Base-by-base conservation (phyloP, 2,329 filamentous ascomycete genomes). In the Pestalotiopsis sp. region DNA sequence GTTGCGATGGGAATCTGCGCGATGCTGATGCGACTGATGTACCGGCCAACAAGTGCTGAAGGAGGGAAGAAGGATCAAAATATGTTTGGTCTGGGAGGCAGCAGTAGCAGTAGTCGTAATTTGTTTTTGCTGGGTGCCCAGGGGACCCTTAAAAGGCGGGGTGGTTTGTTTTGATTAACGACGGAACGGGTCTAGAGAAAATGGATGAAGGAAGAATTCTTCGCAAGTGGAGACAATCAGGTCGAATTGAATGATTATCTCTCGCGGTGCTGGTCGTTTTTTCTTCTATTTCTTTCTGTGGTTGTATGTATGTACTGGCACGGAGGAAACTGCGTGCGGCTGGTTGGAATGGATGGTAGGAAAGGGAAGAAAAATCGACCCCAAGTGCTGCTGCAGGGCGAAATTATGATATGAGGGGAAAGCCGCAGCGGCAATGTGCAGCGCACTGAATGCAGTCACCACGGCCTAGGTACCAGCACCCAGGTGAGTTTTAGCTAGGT, bases 1-100 rank as follows among this genome's bases (percentile, higher is more conserved):
- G 77, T 91, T 82, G 81, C 81, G 80, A 80, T 68, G 62, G 45
- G 31, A 49, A 17, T 52, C 20, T 52, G 45, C 36, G 67, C 57
- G 62, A 45, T 62, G 63, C 63, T 57, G 49, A 49, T 66, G 25
- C 49, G 36, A 49, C 61, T 14, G 27, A 31, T 13, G 58, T 67
- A 66, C 70, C 68, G 61, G 68, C 69, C 66, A 62, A 17, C 45
- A 20, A 23, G 23, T 59, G 57, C 57, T 59, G 57, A 27, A 59
- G 20, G 14, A 27, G 56, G 66, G 69, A 64, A 52, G 61, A 41
- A 65, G 61, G 68, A 61, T 64, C 61, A 52, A 25, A 67, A 69
- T 66, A 67, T 68, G 66, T 67, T 70, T 61, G 70, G 72, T 38
- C 39, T 27, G 14, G 31, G 23, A 61, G 45, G 17, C 14, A 74